Evolutionary conservation across 129 eudicot genomes (phyloP).

Genomic region (Cynara cardunculus): DNA sequence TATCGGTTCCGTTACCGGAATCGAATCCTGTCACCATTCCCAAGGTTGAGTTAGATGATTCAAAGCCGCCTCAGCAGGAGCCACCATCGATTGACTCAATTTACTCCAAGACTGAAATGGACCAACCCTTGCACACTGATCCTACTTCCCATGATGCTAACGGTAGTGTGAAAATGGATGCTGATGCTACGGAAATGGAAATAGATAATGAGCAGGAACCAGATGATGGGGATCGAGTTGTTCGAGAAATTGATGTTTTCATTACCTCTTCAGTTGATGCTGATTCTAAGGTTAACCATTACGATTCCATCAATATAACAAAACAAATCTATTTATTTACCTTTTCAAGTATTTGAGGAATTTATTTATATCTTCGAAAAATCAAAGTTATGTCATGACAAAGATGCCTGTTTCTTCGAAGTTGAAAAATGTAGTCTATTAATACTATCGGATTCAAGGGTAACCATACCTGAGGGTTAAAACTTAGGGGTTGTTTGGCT

Average conservation of each 20-base stretch:
- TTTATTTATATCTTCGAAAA: background rate
- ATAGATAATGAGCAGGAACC: conserved; percentile 28
- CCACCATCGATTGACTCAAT: background rate
- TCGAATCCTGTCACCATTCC: conserved; percentile 18
- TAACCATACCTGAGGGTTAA: background rate
- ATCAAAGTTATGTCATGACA: background rate
- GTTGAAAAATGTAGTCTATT: background rate
- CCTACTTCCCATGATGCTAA: conserved; percentile 7
- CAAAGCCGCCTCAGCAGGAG: conserved; percentile 4
- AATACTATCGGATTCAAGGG: background rate
- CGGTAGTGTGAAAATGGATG: conserved; percentile 30
- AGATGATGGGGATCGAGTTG: conserved; percentile 50
- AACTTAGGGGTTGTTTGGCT: background rate
- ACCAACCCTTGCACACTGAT: background rate
- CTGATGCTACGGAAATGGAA: conserved; percentile 28
- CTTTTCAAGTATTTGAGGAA: background rate
- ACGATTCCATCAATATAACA: background rate
- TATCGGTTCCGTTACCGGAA: conserved; percentile 14
- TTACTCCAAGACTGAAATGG: conserved; percentile 6
- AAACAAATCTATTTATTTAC: background rate
- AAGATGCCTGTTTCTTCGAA: background rate
- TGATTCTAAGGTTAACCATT: conserved; percentile 36
- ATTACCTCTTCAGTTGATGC: conserved; percentile 40
- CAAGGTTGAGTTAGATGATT: conserved; percentile 37
- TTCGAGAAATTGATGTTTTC: conserved; percentile 82